Conservation (phyloP, 441 rosid species). For the Manihot esculenta region DNA sequence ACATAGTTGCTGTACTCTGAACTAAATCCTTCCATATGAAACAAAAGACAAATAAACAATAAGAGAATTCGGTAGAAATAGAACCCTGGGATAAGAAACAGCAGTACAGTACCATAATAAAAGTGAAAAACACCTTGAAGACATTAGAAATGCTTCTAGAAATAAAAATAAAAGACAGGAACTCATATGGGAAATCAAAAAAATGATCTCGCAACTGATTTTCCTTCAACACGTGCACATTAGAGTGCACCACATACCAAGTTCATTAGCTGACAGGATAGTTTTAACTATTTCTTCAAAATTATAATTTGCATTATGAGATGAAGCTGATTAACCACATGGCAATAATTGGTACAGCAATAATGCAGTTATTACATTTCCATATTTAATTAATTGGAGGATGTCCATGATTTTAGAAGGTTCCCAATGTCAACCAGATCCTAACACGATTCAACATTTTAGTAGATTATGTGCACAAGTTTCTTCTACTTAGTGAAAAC, state of each 20-base stretch:
- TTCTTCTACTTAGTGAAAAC: neutral
- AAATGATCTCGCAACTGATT: neutral
- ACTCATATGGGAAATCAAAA: neutral
- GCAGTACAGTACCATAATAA: neutral
- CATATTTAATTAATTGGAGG: neutral
- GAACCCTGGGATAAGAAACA: neutral
- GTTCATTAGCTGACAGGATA: neutral
- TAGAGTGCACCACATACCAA: neutral
- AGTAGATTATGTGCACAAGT: neutral
- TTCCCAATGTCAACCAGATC: neutral
- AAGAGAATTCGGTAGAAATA: slow-evolving; percentile 7
- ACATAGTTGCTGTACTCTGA: slow-evolving; percentile 46
- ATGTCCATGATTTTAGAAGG: neutral
- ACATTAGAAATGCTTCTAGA: neutral
- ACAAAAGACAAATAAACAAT: slow-evolving; percentile 16
- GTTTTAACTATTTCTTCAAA: neutral
- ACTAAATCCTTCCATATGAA: slow-evolving; percentile 54
- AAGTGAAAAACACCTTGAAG: neutral
- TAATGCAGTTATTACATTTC: neutral
- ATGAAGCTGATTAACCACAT: neutral
- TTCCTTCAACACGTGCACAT: neutral
- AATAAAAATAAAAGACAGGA: neutral
- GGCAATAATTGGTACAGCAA: too few species aligned
- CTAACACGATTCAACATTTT: neutral
- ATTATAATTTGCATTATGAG: neutral